These are phyloP conservation scores for Beauveria scarabaeidicola DNA, from an alignment of 2,329 filamentous ascomycete genomes.

Conservation along the genomic window DNA sequence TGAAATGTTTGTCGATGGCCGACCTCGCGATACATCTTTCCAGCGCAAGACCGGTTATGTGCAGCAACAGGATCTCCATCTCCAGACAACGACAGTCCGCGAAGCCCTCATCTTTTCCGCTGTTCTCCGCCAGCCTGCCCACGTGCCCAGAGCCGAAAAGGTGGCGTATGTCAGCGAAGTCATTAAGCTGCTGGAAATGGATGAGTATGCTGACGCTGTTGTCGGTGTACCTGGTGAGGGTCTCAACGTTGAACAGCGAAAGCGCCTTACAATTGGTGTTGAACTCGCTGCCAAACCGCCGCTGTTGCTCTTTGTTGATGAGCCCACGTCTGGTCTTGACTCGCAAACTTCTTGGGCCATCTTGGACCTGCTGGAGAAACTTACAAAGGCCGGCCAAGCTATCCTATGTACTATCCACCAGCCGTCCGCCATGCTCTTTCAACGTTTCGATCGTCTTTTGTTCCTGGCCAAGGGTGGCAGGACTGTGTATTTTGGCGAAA, in stretches of 20 bases:
- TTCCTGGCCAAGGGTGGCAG: slow-evolving; percentile 68
- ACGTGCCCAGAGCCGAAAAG: slow-evolving; percentile 68
- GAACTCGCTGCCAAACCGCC: slow-evolving; percentile 89
- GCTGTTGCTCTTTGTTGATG: slow-evolving; percentile 84
- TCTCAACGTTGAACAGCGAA: slow-evolving; percentile 61
- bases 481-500: slow-evolving; percentile 75
- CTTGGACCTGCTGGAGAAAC: slow-evolving; percentile 76
- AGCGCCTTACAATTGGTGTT: slow-evolving; percentile 88
- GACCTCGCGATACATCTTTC: slow-evolving; percentile 68
- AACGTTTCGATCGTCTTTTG: slow-evolving; percentile 75
- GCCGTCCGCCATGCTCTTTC: slow-evolving; percentile 90
- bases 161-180: slow-evolving; percentile 82
- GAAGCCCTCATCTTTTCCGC: slow-evolving; percentile 85
- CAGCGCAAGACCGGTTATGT: slow-evolving; percentile 90
- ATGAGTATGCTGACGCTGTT: slow-evolving; percentile 79
- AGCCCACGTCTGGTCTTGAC: slow-evolving; percentile 90
- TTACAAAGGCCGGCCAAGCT: slow-evolving; percentile 81
- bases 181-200: slow-evolving; percentile 84
- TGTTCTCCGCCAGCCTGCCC: slow-evolving; percentile 70
- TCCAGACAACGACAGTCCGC: slow-evolving; percentile 75
- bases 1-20: slow-evolving; percentile 63
- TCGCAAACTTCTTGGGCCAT: slow-evolving; percentile 93
- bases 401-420: slow-evolving; percentile 98
- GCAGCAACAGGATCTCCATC: slow-evolving; percentile 85
- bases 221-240: slow-evolving; percentile 88